phyloP scores from a whole-genome alignment of 331 rosid species.

The Acacia pycnantha region DNA sequence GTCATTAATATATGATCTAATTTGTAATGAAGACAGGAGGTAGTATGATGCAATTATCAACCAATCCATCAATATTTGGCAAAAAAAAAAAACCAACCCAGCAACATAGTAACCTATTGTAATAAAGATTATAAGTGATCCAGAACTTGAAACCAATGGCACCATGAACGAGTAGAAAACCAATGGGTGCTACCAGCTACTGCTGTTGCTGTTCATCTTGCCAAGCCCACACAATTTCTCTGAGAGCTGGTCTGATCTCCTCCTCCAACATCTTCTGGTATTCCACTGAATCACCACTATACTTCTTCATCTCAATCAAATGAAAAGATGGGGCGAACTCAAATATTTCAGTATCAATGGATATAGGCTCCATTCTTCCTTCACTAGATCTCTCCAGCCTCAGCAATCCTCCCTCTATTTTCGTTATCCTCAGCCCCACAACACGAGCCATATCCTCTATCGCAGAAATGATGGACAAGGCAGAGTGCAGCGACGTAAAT shows the following conservation, averaged over 20 bases:
- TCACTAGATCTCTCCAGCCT: constrained; percentile 46
- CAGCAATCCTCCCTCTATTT: constrained; percentile 55
- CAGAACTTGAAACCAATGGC: constrained; percentile 21
- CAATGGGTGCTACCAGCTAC: background rate
- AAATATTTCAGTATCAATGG: constrained; percentile 54
- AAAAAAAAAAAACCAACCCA: constrained; percentile 1
- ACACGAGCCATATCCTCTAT: constrained; percentile 42
- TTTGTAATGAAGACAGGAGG: too few relatives aligned
- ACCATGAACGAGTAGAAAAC: background rate
- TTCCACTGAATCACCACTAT: constrained; percentile 52
- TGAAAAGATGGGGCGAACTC: constrained; percentile 54
- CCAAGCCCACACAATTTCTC: constrained; percentile 58
- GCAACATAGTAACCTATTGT: background rate
- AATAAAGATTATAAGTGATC: background rate
- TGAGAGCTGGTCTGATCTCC: constrained; percentile 57
- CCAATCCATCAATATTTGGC: background rate
- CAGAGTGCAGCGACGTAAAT: constrained; percentile 50
- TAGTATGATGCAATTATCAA: background rate
- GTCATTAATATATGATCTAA: too few relatives aligned
- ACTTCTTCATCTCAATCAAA: constrained; percentile 62
- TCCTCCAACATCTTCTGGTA: constrained; percentile 52
- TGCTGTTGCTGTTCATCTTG: constrained; percentile 44
- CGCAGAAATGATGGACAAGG: constrained; percentile 44
- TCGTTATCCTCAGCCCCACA: constrained; percentile 39
- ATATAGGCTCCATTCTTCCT: constrained; percentile 34